Conservation (phyloP, 2,329 filamentous ascomycete genomes). For the Fusarium sp. region DNA sequence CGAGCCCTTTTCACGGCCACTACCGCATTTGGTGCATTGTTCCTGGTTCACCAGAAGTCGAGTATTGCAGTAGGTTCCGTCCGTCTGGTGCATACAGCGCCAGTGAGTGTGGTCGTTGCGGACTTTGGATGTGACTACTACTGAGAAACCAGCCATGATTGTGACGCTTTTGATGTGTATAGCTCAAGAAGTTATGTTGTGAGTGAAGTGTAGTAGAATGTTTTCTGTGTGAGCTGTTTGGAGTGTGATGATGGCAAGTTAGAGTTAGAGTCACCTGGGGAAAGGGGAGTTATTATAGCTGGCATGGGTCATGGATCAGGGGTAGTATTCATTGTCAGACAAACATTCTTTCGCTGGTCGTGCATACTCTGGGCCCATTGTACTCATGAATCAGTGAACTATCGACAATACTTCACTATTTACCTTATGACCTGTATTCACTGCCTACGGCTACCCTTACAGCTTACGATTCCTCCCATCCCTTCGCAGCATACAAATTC, state of each 20-base stretch:
- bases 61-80: not conserved
- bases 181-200: not conserved
- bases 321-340: not conserved
- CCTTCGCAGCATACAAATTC: too few relatives aligned
- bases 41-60: not conserved
- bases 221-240: not conserved
- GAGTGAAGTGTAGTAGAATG: too few relatives aligned
- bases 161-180: fast-evolving
- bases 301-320: fast-evolving
- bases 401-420: not conserved
- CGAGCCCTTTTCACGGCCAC: fast-evolving
- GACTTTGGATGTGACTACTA: not conserved
- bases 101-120: not conserved
- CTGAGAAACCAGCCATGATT: not conserved
- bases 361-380: fast-evolving
- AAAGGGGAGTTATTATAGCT: not conserved
- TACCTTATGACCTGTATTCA: not conserved
- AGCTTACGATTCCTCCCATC: not conserved
- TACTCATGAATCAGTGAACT: not conserved
- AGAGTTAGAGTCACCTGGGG: not conserved
- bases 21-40: not conserved
- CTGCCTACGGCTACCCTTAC: not conserved
- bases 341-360: fast-evolving
- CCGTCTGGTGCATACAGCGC: not conserved
- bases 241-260: too few relatives aligned